Evolutionary conservation across 257 asterid genomes (phyloP).

Genomic region (Scutellaria galericulata): DNA sequence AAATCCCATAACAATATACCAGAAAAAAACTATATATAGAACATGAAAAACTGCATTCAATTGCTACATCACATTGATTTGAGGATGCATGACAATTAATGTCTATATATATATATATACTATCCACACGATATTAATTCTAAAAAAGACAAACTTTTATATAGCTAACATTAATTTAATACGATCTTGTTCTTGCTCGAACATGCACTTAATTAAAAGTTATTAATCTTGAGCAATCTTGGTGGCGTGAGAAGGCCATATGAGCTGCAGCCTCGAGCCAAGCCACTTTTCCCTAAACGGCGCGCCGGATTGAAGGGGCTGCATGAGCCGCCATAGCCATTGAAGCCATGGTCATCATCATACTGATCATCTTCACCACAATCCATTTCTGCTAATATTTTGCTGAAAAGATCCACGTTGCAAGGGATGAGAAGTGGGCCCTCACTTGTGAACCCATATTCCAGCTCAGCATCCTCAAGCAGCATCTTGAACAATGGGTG

Average conservation of each 20-base stretch:
- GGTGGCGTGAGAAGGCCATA: conserved; percentile 38
- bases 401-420: conserved; percentile 56
- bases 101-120: too few species aligned
- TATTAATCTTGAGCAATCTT: conserved; percentile 24
- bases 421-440: conserved; percentile 69
- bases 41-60: background rate
- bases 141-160: too few species aligned
- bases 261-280: conserved; percentile 31
- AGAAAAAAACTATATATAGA: too few species aligned
- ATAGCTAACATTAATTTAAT: too few species aligned
- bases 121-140: too few species aligned
- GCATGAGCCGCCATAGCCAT: conserved; percentile 31
- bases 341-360: background rate
- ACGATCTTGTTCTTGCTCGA: too few species aligned
- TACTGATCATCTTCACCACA: background rate
- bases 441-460: conserved; percentile 56
- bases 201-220: background rate
- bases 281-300: conserved; percentile 20
- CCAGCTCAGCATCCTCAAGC: conserved; percentile 72
- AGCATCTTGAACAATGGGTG: conserved; percentile 67
- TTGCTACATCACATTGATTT: background rate
- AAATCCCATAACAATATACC: too few species aligned
- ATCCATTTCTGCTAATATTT: conserved; percentile 59
- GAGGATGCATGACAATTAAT: background rate
- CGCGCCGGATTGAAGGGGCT: conserved; percentile 44